These are phyloP conservation scores for Vigna trinervia DNA, from an alignment of 306 rosid genomes.

Conservation along the genomic window DNA sequence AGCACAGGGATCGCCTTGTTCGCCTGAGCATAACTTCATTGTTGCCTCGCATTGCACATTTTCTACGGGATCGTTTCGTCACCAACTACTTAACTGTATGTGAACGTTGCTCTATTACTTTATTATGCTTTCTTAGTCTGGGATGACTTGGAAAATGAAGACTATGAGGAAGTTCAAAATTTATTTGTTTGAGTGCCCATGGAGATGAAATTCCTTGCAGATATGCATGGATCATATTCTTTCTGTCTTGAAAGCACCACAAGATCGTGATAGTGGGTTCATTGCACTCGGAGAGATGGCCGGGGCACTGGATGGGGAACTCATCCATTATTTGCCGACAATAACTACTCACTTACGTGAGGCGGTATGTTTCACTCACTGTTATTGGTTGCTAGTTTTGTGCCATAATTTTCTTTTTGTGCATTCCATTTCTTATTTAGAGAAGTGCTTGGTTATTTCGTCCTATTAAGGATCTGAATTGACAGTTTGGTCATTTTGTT, in stretches of 20 bases:
- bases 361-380: constrained; percentile 68
- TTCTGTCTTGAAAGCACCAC: constrained; percentile 87
- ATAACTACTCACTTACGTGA: constrained; percentile 88
- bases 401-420: constrained; percentile 31
- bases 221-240: constrained; percentile 99
- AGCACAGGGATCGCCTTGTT: constrained; percentile 94
- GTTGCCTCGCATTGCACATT: constrained; percentile 97
- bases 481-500: constrained; percentile 43
- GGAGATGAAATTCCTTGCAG: constrained; percentile 66
- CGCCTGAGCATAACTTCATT: constrained; percentile 96
- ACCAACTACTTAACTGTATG: constrained; percentile 89
- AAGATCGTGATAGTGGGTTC: constrained; percentile 98
- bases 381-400: constrained; percentile 27
- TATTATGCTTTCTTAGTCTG: constrained; percentile 35
- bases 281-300: constrained; percentile 99
- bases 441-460: constrained; percentile 34
- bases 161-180: constrained; percentile 20
- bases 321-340: constrained; percentile 83
- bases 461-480: constrained; percentile 40
- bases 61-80: constrained; percentile 96
- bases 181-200: constrained; percentile 37
- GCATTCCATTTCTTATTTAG: constrained; percentile 32
- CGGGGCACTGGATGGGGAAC: constrained; percentile 97
- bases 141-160: constrained; percentile 30
- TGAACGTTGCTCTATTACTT: constrained; percentile 39